A percentile compares a stretch with the other conserved stretches of the same genome.
These are phyloP conservation scores for Penicillium samsonianum DNA, from an alignment of 495 filamentous ascomycete species.

Conservation along the genomic window DNA sequence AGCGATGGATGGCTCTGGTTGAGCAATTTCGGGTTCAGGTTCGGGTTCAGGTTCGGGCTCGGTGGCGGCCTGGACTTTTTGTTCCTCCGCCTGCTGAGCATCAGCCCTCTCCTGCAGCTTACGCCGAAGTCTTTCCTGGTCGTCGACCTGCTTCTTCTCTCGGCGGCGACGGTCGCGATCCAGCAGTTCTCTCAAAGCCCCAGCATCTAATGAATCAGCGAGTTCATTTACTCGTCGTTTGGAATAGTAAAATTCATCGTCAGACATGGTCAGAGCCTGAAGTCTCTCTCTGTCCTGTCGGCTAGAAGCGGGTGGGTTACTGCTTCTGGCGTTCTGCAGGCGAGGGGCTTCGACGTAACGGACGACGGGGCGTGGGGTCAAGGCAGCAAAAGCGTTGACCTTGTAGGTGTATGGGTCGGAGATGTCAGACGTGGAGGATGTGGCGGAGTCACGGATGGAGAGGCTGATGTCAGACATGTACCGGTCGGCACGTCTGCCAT, in stretches of 20 bases:
- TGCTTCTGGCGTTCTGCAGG: constrained; percentile 38
- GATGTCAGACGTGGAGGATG: constrained; percentile 69
- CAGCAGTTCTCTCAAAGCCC: constrained; percentile 77
- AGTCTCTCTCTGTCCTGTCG: constrained; percentile 43
- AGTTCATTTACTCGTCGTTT: constrained; percentile 75
- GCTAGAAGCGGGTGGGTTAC: constrained; percentile 39
- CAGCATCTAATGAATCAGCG: constrained; percentile 78
- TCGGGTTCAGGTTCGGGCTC: constrained; percentile 7
- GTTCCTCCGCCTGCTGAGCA: constrained; percentile 54
- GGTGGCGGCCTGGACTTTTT: constrained; percentile 32
- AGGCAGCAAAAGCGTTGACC: constrained; percentile 69
- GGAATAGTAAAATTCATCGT: constrained; percentile 62
- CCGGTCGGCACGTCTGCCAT: constrained; percentile 61
- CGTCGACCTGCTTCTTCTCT: constrained; percentile 69
- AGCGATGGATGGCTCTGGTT: constrained; percentile 3
- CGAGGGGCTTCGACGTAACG: constrained; percentile 68
- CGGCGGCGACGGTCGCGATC: constrained; percentile 78
- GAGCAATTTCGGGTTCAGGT: constrained; percentile 1
- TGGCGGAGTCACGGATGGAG: constrained; percentile 68
- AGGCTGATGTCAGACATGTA: constrained; percentile 72
- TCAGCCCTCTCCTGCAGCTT: constrained; percentile 69
- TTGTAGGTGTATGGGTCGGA: constrained; percentile 73
- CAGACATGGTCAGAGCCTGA: constrained; percentile 49
- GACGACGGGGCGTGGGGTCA: constrained; percentile 78
- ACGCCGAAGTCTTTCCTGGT: constrained; percentile 69